phyloP scores from a whole-genome alignment of 192 early-diverging fungal genomes.

The Podila epigama region DNA sequence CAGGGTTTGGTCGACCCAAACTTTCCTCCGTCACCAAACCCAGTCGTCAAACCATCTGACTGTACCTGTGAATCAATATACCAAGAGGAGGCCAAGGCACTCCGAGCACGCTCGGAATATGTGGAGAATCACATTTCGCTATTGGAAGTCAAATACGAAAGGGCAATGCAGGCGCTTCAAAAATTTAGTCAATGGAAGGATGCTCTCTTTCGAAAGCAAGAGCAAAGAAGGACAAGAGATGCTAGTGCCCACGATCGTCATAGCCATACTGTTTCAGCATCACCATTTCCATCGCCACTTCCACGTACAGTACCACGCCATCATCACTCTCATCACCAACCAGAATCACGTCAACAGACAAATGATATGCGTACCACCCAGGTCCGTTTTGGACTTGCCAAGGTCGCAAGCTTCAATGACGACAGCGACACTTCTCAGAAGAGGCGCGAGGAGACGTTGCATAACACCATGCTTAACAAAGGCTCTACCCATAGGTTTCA shows the following conservation, averaged over 20 bases:
- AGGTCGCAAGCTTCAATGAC: background rate
- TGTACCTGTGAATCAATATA: slow-evolving; percentile 19
- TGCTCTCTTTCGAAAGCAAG: slow-evolving; percentile 2
- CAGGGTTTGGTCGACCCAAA: too few relatives aligned
- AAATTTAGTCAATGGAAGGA: slow-evolving; percentile 45
- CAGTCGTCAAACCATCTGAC: background rate
- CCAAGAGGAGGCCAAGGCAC: slow-evolving; percentile 19
- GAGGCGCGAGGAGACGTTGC: background rate
- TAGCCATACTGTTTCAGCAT: too few relatives aligned
- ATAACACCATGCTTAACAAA: background rate
- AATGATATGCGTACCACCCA: background rate
- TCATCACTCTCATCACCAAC: too few relatives aligned
- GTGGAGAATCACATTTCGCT: slow-evolving; percentile 17
- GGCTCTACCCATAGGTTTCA: background rate
- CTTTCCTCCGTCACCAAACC: background rate
- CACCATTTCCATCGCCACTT: background rate
- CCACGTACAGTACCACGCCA: too few relatives aligned
- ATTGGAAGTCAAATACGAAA: slow-evolving; percentile 17
- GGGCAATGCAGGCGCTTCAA: too few relatives aligned
- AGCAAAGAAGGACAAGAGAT: slow-evolving; percentile 20
- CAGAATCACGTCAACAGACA: background rate
- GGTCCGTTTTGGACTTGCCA: background rate
- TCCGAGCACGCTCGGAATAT: slow-evolving; percentile 18
- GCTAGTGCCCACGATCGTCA: too few relatives aligned
- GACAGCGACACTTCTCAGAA: background rate